Evolutionary conservation across 495 filamentous ascomycete genomes (phyloP).

Genomic region (Penicillium salamii): DNA sequence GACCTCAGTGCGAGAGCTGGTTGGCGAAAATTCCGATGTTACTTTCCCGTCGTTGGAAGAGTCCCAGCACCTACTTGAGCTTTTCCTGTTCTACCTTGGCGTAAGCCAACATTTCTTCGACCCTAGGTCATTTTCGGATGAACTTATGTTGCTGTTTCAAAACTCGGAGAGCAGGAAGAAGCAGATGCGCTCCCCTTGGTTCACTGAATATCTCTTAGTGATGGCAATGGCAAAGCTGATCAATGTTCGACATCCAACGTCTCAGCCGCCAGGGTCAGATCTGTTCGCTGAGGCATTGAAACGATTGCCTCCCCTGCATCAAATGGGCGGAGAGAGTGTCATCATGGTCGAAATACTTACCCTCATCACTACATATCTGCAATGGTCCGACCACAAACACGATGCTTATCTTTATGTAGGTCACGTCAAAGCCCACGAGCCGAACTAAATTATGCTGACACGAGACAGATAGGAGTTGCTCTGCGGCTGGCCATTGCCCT

Average conservation of each 20-base stretch:
- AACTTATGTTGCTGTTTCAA: conserved; percentile 19
- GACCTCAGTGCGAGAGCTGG: conserved; percentile 7
- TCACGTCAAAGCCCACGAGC: neutral
- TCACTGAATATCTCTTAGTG: conserved; percentile 24
- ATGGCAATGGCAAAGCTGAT: conserved; percentile 28
- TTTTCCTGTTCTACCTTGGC: conserved; percentile 23
- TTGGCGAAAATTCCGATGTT: conserved; percentile 4
- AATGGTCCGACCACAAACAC: conserved; percentile 25
- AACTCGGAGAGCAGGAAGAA: conserved; percentile 1
- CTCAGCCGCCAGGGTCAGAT: conserved; percentile 17
- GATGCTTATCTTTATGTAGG: conserved; percentile 24
- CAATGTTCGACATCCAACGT: conserved; percentile 17
- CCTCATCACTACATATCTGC: conserved; percentile 20
- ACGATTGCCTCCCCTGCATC: conserved; percentile 16
- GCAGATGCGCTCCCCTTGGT: conserved; percentile 16
- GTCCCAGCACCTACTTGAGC: conserved; percentile 22
- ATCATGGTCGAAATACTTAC: conserved; percentile 22
- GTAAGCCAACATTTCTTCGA: conserved; percentile 27
- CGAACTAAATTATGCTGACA: neutral
- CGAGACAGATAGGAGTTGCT: conserved; percentile 18
- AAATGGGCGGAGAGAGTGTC: conserved; percentile 17
- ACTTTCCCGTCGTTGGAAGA: conserved; percentile 14
- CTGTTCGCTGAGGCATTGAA: conserved; percentile 22
- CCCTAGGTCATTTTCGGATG: conserved; percentile 18
- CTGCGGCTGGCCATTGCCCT: conserved; percentile 22